Evolutionary conservation across 441 rosid species (phyloP).

Genomic region (Eutrema salsugineum): DNA sequence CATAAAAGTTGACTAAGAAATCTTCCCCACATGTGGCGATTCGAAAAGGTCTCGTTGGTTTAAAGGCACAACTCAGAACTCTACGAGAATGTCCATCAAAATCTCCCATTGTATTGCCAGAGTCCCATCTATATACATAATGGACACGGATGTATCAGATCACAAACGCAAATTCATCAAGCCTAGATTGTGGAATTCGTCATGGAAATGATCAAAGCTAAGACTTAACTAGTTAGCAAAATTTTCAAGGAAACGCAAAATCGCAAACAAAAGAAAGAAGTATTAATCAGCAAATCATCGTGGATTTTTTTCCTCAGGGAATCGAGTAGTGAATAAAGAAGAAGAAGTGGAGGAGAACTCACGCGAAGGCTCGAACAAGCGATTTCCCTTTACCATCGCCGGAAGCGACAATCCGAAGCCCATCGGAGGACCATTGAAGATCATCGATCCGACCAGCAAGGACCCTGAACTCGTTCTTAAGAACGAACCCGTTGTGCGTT

Average conservation of each 20-base stretch:
- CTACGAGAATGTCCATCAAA: constrained; percentile 95
- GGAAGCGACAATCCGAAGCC: constrained; percentile 76
- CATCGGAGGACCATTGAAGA: constrained; percentile 92
- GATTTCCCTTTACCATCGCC: constrained; percentile 93
- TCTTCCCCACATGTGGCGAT: constrained; percentile 78
- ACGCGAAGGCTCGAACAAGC: constrained; percentile 93
- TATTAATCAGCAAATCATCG: background rate
- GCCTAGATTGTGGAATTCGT: background rate
- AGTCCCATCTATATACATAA: constrained; percentile 73
- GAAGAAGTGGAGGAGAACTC: constrained; percentile 23
- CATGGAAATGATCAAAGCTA: background rate
- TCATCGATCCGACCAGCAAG: constrained; percentile 91
- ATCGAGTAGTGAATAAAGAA: background rate
- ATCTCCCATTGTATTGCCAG: constrained; percentile 88
- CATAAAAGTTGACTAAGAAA: constrained; percentile 32
- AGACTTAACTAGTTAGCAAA: background rate
- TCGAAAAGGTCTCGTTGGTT: constrained; percentile 85
- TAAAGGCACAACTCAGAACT: constrained; percentile 83
- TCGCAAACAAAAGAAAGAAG: background rate
- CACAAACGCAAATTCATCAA: background rate
- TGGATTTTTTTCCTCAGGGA: background rate
- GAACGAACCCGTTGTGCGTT: constrained; percentile 66
- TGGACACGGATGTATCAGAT: background rate
- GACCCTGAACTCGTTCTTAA: constrained; percentile 86
- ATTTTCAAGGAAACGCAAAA: background rate